phyloP scores from a whole-genome alignment of 305 asterid species.

The Fraxinus greggii region DNA sequence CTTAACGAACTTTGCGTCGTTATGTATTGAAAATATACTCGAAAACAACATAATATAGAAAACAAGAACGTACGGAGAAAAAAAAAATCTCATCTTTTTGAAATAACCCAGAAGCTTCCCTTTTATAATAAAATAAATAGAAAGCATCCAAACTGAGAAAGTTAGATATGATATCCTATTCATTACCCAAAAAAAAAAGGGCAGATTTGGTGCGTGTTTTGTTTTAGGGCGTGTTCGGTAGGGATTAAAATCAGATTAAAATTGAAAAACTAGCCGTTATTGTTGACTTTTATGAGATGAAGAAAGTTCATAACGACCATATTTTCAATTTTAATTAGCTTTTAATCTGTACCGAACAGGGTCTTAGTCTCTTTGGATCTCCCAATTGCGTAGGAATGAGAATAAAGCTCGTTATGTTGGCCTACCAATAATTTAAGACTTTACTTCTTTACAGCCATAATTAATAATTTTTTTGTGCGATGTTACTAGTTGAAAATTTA shows the following conservation, averaged over 20 bases:
- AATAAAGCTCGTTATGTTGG: slow-evolving; percentile 24
- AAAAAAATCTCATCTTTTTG: neutral
- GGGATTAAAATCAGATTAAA: no score
- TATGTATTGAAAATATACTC: neutral
- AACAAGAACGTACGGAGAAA: neutral
- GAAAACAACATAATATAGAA: neutral
- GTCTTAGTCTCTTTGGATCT: neutral
- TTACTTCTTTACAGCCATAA: no score
- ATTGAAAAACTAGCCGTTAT: no score
- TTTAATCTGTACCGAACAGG: no score
- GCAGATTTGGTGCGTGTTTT: neutral
- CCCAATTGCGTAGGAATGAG: slow-evolving; percentile 20
- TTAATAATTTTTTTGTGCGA: no score
- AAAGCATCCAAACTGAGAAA: neutral
- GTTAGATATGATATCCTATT: no score
- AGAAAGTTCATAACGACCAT: no score
- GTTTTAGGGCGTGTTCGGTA: no score
- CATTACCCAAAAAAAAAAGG: neutral
- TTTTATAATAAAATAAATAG: neutral
- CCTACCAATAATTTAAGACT: neutral
- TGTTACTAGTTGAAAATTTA: no score
- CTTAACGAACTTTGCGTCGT: neutral
- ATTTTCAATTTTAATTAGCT: no score
- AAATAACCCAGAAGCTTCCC: neutral
- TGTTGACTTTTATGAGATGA: no score